These are phyloP conservation scores for Oemleria cerasiformis DNA, from an alignment of 306 rosid species.

Conservation along the genomic window DNA sequence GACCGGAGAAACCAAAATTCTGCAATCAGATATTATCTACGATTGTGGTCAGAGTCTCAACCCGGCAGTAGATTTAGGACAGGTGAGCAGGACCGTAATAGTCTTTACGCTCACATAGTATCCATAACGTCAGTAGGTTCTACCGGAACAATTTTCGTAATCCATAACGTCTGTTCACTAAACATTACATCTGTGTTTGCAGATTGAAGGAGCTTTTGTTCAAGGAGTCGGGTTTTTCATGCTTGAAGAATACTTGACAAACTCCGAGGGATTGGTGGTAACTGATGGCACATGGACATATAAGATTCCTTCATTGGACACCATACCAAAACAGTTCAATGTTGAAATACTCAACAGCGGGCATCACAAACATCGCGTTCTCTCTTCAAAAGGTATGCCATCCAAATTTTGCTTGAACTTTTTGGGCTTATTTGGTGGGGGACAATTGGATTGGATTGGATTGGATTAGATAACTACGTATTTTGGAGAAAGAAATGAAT, in stretches of 20 bases:
- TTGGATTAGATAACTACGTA: too few relatives aligned
- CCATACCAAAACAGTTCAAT: conserved; percentile 74
- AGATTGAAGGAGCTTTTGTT: conserved; percentile 97
- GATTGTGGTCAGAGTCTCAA: conserved; percentile 97
- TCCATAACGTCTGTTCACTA: not conserved
- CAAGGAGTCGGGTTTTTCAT: conserved; percentile 90
- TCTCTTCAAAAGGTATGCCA: conserved; percentile 81
- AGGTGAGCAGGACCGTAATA: conserved; percentile 49
- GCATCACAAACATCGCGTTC: conserved; percentile 67
- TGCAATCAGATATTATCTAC: conserved; percentile 75
- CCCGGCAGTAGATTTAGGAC: conserved; percentile 98
- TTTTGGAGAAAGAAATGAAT: too few relatives aligned
- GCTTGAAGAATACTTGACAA: conserved; percentile 72
- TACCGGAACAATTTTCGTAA: too few relatives aligned
- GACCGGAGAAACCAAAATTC: conserved; percentile 72
- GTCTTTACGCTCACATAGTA: too few relatives aligned
- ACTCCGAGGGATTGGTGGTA: conserved; percentile 61
- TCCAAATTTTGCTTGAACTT: not conserved
- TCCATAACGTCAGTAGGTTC: not conserved
- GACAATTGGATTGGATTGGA: too few relatives aligned
- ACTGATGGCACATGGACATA: conserved; percentile 83
- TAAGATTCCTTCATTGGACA: conserved; percentile 85
- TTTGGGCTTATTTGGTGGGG: not conserved
- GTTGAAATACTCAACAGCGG: conserved; percentile 78
- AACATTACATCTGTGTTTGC: conserved; percentile 27